These are phyloP conservation scores for Diplodia intermedia DNA, from an alignment of 2,329 filamentous ascomycete genomes.

Conservation along the genomic window DNA sequence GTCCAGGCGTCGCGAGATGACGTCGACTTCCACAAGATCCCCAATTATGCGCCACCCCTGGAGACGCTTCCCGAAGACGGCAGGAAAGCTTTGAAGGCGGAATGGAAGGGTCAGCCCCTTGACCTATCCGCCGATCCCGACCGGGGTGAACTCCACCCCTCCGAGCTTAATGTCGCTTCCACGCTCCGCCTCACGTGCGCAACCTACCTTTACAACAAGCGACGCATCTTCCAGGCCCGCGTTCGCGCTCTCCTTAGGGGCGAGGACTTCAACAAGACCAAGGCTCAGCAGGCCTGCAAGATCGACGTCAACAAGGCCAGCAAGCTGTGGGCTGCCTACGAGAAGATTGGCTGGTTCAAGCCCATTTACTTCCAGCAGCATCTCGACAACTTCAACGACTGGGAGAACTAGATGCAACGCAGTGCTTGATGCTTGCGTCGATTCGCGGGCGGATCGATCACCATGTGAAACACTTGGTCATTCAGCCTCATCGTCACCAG, in stretches of 20 bases:
- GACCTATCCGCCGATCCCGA: conserved; percentile 78
- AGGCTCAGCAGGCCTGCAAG: conserved; percentile 95
- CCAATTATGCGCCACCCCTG: conserved; percentile 75
- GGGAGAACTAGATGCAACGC: conserved; percentile 27
- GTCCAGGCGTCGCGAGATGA: conserved; percentile 82
- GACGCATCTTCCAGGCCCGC: conserved; percentile 83
- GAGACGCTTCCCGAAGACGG: conserved; percentile 67
- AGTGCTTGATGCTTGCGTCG: conserved; percentile 25
- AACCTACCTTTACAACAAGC: conserved; percentile 90
- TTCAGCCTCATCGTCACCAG: conserved; percentile 19
- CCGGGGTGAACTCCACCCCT: conserved; percentile 73
- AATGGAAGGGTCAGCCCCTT: conserved; percentile 83
- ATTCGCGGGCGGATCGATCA: conserved; percentile 29
- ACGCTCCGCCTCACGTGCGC: conserved; percentile 83
- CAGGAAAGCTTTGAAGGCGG: conserved; percentile 74
- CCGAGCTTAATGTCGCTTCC: conserved; percentile 78
- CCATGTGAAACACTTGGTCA: conserved; percentile 26
- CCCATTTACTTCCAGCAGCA: conserved; percentile 57
- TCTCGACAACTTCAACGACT: conserved; percentile 39
- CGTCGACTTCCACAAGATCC: conserved; percentile 75
- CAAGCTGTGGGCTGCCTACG: conserved; percentile 88
- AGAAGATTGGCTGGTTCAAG: conserved; percentile 84
- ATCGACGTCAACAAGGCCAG: conserved; percentile 98
- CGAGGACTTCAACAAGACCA: conserved; percentile 93
- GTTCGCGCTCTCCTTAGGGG: conserved; percentile 69